A percentile compares a stretch with the other conserved stretches of the same genome.
Conservation (phyloP, 2,329 filamentous ascomycete species). For the Ascochyta clinopodiicola region DNA sequence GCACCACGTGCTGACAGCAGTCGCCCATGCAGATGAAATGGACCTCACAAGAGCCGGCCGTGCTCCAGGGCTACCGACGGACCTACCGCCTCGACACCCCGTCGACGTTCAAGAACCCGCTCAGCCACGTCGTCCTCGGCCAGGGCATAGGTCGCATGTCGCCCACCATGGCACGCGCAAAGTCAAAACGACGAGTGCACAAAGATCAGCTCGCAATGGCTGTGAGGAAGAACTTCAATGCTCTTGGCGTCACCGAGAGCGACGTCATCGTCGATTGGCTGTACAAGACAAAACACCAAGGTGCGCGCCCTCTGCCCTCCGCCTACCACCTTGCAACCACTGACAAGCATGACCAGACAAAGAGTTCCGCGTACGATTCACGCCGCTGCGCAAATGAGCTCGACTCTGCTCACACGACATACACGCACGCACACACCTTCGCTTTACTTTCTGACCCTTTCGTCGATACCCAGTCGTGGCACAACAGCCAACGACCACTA, state of each 20-base stretch:
- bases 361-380: slow-evolving; percentile 55
- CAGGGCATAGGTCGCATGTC: slow-evolving; percentile 72
- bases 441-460: slow-evolving; percentile 40
- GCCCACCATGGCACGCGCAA: slow-evolving; percentile 75
- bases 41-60: slow-evolving; percentile 69
- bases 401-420: slow-evolving; percentile 16
- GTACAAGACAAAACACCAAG: slow-evolving; percentile 70
- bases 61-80: slow-evolving; percentile 78
- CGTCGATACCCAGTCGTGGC: slow-evolving; percentile 44
- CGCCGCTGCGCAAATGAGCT: slow-evolving; percentile 45
- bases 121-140: slow-evolving; percentile 59
- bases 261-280: slow-evolving; percentile 82
- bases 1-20: slow-evolving; percentile 21
- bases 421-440: slow-evolving; percentile 10
- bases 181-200: slow-evolving; percentile 69
- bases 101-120: slow-evolving; percentile 67
- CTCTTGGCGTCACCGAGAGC: slow-evolving; percentile 77
- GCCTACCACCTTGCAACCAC: not conserved
- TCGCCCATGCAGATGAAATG: slow-evolving; percentile 61
- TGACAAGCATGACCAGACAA: slow-evolving; percentile 48
- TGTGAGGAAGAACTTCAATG: slow-evolving; percentile 84
- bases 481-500: slow-evolving; percentile 29
- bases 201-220: slow-evolving; percentile 75
- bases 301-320: slow-evolving; percentile 40
- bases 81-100: slow-evolving; percentile 75